These are phyloP conservation scores for Lenwebbia sp. DNA, from an alignment of 345 rosid species.

Conservation along the genomic window DNA sequence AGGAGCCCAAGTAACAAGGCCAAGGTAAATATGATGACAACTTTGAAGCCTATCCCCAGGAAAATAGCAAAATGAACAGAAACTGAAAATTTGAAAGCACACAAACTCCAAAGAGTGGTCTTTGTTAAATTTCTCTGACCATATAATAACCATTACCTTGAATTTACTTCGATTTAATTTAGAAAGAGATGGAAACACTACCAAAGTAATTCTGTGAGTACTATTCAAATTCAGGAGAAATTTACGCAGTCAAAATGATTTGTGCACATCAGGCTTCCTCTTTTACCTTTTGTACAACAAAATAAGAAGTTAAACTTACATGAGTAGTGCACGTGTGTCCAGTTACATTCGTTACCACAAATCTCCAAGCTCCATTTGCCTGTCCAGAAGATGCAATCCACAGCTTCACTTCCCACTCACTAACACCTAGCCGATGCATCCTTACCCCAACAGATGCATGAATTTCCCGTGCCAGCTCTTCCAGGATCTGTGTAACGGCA, in stretches of 20 bases:
- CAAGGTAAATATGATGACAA: neutral
- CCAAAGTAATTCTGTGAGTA: neutral
- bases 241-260: neutral
- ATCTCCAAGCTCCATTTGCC: slow-evolving; percentile 97
- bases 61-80: neutral
- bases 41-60: neutral
- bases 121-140: neutral
- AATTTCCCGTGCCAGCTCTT: slow-evolving; percentile 67
- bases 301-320: slow-evolving; percentile 38
- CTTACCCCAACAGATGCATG: slow-evolving; percentile 75
- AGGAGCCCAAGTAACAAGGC: neutral
- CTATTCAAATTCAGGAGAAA: neutral
- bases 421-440: slow-evolving; percentile 88
- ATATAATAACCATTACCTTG: neutral
- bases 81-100: neutral
- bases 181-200: neutral
- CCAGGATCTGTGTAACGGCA: slow-evolving; percentile 58
- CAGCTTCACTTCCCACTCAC: slow-evolving; percentile 98
- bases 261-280: neutral
- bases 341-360: slow-evolving; percentile 75
- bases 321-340: slow-evolving; percentile 90
- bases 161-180: neutral
- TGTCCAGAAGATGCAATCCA: slow-evolving; percentile 78
- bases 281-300: neutral
- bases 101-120: neutral